A percentile compares a stretch with the other conserved stretches of the same genome.
These are phyloP conservation scores for Trametes meyenii DNA, from an alignment of 768 basidiomycete genomes.

Conservation along the genomic window DNA sequence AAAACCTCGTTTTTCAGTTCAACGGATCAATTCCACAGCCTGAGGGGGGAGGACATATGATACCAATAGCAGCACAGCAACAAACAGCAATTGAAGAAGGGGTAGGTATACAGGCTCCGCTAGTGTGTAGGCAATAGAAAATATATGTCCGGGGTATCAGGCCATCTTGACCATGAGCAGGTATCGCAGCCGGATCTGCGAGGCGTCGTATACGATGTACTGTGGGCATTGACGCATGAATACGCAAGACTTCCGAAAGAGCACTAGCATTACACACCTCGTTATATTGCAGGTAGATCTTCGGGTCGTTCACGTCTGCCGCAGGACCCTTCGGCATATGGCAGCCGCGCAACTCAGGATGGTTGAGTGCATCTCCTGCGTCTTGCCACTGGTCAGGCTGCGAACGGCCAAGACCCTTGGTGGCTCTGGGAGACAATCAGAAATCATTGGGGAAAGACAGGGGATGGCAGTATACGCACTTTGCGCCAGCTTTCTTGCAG, in stretches of 20 bases:
- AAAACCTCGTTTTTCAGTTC: too few relatives aligned
- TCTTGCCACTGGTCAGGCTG: slow-evolving; percentile 63
- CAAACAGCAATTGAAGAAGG: too few relatives aligned
- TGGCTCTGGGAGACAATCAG: slow-evolving; percentile 40
- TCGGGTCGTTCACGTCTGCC: slow-evolving; percentile 34
- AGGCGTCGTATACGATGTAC: slow-evolving; percentile 64
- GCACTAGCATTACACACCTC: slow-evolving; percentile 43
- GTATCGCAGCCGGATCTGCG: slow-evolving; percentile 61
- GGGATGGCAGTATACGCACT: background rate
- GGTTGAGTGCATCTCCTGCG: slow-evolving; percentile 51
- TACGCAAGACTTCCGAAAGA: background rate
- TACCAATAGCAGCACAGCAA: too few relatives aligned
- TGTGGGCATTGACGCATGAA: slow-evolving; percentile 27
- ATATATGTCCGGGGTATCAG: background rate
- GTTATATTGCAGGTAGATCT: slow-evolving; percentile 51
- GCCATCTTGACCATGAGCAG: slow-evolving; percentile 54
- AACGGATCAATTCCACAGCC: too few relatives aligned
- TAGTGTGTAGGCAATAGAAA: too few relatives aligned
- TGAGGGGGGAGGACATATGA: too few relatives aligned
- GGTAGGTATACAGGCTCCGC: too few relatives aligned
- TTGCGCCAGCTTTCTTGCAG: slow-evolving; percentile 49
- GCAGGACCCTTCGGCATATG: slow-evolving; percentile 61
- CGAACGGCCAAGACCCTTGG: slow-evolving; percentile 55
- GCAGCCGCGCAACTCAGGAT: slow-evolving; percentile 54
- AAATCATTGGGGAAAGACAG: background rate